Evolutionary conservation across 257 asterid species (phyloP).

Genomic region (Solanum tarapatanum): DNA sequence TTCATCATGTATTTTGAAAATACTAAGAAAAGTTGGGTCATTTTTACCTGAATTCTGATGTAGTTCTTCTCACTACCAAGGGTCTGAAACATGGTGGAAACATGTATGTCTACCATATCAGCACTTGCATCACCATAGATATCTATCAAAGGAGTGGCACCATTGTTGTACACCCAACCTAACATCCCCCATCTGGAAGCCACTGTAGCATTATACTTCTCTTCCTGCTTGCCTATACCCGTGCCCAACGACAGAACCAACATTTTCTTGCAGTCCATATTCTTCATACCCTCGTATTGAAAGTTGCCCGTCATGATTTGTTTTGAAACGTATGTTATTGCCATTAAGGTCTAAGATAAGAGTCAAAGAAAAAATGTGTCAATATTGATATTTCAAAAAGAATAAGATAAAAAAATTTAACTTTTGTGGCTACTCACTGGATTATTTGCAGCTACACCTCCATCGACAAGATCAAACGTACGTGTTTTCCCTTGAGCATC

Average conservation of each 20-base stretch:
- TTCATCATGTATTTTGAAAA: neutral
- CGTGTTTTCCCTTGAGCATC: constrained; percentile 20
- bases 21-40: neutral
- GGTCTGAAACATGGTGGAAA: constrained; percentile 47
- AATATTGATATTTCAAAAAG: neutral
- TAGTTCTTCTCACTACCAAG: constrained; percentile 28
- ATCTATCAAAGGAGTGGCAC: constrained; percentile 33
- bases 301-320: constrained; percentile 33
- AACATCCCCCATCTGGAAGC: constrained; percentile 45
- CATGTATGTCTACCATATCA: constrained; percentile 54
- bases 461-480: constrained; percentile 44
- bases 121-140: constrained; percentile 28
- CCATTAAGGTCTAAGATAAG: constrained; percentile 27
- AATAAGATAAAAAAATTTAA: neutral
- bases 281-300: constrained; percentile 20
- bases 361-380: neutral
- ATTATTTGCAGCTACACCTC: constrained; percentile 58
- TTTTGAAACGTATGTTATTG: constrained; percentile 36
- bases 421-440: constrained; percentile 25
- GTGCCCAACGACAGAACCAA: constrained; percentile 46
- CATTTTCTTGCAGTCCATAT: constrained; percentile 29
- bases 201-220: constrained; percentile 27
- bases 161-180: constrained; percentile 35
- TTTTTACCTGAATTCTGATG: constrained; percentile 51
- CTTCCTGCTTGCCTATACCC: constrained; percentile 27